Conservation (phyloP, 371 early-diverging fungal species). For the Gilbertella persicaria region DNA sequence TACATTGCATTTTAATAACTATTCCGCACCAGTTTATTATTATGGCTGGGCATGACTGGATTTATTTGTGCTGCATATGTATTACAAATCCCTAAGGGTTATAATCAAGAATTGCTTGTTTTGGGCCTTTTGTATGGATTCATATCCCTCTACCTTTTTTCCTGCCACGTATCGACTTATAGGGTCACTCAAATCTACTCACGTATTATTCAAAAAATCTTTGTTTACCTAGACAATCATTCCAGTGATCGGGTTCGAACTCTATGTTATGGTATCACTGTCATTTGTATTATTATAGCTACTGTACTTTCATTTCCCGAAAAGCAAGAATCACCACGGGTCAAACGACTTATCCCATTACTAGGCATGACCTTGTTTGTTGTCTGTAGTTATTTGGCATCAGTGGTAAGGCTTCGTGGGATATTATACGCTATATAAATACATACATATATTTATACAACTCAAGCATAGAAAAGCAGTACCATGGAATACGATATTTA, state of each 20-base stretch:
- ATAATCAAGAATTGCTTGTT: constrained; percentile 30
- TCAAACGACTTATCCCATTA: constrained; percentile 71
- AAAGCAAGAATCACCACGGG: constrained; percentile 52
- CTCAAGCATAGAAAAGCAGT: constrained; percentile 56
- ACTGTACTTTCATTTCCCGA: constrained; percentile 56
- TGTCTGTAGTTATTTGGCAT: constrained; percentile 45
- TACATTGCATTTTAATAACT: neutral
- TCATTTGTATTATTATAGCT: constrained; percentile 47
- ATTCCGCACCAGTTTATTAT: constrained; percentile 7
- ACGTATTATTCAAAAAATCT: neutral
- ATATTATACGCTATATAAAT: neutral
- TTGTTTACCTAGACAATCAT: neutral
- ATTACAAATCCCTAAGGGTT: constrained; percentile 36
- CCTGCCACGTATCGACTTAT: constrained; percentile 31
- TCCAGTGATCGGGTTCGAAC: constrained; percentile 9
- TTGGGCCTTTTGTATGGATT: constrained; percentile 33
- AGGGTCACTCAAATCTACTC: constrained; percentile 27
- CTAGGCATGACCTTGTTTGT: constrained; percentile 69
- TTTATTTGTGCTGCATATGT: constrained; percentile 28
- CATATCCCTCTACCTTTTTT: constrained; percentile 28
- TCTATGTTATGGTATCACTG: constrained; percentile 55
- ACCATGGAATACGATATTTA: constrained; percentile 72
- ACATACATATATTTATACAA: neutral
- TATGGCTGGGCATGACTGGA: constrained; percentile 30
- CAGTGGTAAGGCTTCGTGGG: constrained; percentile 67